phyloP scores from a whole-genome alignment of 768 basidiomycete genomes.

The Lyophyllum shimeji region DNA sequence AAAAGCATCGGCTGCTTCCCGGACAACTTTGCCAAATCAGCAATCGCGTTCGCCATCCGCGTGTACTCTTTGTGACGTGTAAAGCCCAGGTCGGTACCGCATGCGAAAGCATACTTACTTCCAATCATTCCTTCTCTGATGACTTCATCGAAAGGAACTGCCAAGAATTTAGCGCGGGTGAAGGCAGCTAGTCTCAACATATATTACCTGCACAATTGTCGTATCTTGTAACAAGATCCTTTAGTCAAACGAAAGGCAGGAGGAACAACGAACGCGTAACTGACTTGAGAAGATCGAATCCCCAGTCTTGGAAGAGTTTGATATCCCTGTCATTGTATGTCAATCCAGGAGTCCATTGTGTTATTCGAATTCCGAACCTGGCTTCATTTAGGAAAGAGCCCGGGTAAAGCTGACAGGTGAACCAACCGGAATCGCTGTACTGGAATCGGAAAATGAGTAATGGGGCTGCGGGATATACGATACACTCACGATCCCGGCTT shows the following conservation, averaged over 20 bases:
- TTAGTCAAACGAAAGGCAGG: background rate
- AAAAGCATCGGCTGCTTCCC: slow-evolving; percentile 54
- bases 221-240: slow-evolving; percentile 29
- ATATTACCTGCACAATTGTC: slow-evolving; percentile 54
- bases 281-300: slow-evolving; percentile 68
- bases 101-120: slow-evolving; percentile 33
- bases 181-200: background rate
- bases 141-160: slow-evolving; percentile 59
- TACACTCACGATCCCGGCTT: slow-evolving; percentile 41
- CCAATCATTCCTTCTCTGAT: slow-evolving; percentile 55
- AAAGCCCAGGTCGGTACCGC: too few species aligned
- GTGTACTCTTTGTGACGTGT: slow-evolving; percentile 34
- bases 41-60: slow-evolving; percentile 62
- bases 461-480: background rate
- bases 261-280: slow-evolving; percentile 9
- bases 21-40: slow-evolving; percentile 43
- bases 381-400: slow-evolving; percentile 61
- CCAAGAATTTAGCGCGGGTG: background rate
- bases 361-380: background rate
- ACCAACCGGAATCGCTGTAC: slow-evolving; percentile 68
- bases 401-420: slow-evolving; percentile 64
- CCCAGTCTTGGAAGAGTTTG: slow-evolving; percentile 61
- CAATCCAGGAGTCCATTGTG: background rate
- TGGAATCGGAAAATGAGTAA: slow-evolving; percentile 16
- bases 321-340: slow-evolving; percentile 39